Percentiles rank a stretch among this genome's conserved stretches.
phyloP scores from a whole-genome alignment of 768 basidiomycete genomes.

The Daedaleopsis nitida region DNA sequence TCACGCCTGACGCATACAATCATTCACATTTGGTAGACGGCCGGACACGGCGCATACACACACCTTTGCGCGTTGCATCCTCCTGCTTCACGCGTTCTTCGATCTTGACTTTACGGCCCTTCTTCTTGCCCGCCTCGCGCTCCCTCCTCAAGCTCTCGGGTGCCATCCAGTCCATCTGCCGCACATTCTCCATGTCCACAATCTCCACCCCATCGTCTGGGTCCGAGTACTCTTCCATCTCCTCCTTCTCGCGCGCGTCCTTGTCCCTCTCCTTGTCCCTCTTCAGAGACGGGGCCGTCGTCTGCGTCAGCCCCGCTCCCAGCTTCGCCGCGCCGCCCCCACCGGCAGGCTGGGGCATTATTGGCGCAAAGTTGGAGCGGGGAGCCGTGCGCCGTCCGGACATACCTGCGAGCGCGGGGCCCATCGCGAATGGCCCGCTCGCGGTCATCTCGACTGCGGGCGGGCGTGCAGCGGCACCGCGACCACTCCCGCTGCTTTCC shows the following conservation, averaged over 20 bases:
- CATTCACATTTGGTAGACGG: not conserved
- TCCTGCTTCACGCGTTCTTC: constrained; percentile 23
- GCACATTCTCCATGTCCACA: constrained; percentile 78
- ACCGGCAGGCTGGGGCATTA: constrained; percentile 39
- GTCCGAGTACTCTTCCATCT: constrained; percentile 79
- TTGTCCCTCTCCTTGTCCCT: constrained; percentile 19
- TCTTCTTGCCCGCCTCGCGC: constrained; percentile 32
- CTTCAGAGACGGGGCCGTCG: constrained; percentile 49
- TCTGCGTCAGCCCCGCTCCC: constrained; percentile 52
- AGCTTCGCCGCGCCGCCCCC: constrained; percentile 38
- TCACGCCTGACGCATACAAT: not conserved
- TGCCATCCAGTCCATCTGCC: constrained; percentile 86
- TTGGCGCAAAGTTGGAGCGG: constrained; percentile 58
- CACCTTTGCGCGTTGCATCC: constrained; percentile 33
- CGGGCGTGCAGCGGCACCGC: constrained; percentile 48
- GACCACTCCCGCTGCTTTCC: constrained; percentile 43
- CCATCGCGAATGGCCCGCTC: constrained; percentile 87
- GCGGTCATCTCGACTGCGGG: constrained; percentile 75
- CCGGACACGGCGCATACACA: not conserved
- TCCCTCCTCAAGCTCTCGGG: constrained; percentile 66
- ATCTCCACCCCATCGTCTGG: constrained; percentile 88
- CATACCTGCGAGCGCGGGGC: constrained; percentile 68
- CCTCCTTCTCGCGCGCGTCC: no score
- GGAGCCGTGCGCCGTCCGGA: constrained; percentile 53
- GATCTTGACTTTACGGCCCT: constrained; percentile 46